phyloP scores from a whole-genome alignment of 2,329 filamentous ascomycete genomes.

The Calycina marina region DNA sequence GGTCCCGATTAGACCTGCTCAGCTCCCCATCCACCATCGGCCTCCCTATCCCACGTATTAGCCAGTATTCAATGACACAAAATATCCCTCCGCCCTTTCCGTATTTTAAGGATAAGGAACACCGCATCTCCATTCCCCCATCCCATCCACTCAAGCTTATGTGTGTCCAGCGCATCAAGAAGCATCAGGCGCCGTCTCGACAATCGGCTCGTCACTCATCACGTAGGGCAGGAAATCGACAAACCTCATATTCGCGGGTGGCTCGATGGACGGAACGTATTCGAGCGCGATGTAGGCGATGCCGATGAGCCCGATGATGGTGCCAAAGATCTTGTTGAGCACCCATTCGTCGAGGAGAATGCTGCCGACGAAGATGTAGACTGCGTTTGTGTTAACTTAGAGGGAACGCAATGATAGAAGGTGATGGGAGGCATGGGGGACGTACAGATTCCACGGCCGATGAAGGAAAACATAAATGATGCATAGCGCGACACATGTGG shows the following conservation, averaged over 20 bases:
- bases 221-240: not conserved
- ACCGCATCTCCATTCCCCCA: no score
- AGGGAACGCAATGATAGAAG: not conserved
- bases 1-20: constrained; percentile 22
- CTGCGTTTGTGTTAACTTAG: constrained; percentile 28
- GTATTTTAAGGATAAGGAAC: no score
- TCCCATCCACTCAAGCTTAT: no score
- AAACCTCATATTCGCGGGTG: constrained; percentile 39
- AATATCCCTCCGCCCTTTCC: no score
- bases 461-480: constrained; percentile 94
- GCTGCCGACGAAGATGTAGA: constrained; percentile 91
- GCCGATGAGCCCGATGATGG: constrained; percentile 64
- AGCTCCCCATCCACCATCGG: constrained; percentile 22
- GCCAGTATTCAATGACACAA: no score
- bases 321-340: constrained; percentile 61
- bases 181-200: no score
- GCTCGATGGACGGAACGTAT: constrained; percentile 64
- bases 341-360: constrained; percentile 58
- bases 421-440: constrained; percentile 16
- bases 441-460: constrained; percentile 89
- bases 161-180: no score
- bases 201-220: not conserved
- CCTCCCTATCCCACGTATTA: constrained; percentile 29
- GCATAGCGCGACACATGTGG: constrained; percentile 87
- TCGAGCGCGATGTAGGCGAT: constrained; percentile 62